A percentile compares a stretch with the other conserved stretches of the same genome.
Evolutionary conservation across 2,329 filamentous ascomycete species (phyloP).

Genomic region (Penicillium sp.): DNA sequence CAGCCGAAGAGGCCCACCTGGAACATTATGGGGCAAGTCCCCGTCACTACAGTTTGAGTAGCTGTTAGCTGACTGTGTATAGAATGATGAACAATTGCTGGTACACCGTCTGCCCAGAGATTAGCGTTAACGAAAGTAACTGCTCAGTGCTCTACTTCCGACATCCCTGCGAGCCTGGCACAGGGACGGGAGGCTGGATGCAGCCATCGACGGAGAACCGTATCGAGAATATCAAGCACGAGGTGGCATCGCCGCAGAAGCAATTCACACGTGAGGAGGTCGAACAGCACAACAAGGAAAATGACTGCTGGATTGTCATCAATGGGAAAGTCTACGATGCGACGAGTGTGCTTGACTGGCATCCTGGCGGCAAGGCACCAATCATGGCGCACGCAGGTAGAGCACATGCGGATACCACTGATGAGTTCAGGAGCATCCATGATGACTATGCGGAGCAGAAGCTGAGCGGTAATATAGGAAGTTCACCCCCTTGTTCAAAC

Average conservation of each 20-base stretch:
- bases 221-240: constrained; percentile 50
- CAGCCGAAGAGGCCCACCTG: constrained; percentile 53
- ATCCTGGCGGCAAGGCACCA: constrained; percentile 55
- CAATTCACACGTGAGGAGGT: constrained; percentile 60
- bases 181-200: constrained; percentile 57
- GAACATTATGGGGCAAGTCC: constrained; percentile 52
- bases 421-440: constrained; percentile 56
- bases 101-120: not conserved
- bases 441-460: constrained; percentile 58
- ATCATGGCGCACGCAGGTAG: constrained; percentile 56
- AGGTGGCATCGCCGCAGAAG: constrained; percentile 52
- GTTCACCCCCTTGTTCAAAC: no score
- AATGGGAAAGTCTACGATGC: constrained; percentile 58
- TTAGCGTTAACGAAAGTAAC: no score
- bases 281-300: constrained; percentile 54
- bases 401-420: constrained; percentile 54
- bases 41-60: not conserved
- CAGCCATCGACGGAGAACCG: constrained; percentile 51
- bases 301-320: constrained; percentile 60
- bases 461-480: constrained; percentile 41
- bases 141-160: constrained; percentile 52
- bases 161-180: constrained; percentile 53
- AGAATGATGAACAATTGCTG: not conserved
- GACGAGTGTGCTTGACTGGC: constrained; percentile 54
- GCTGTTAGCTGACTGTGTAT: not conserved